Evolutionary conservation across 2,329 filamentous ascomycete species (phyloP), one percentile per base, ranked within the genome.

Genomic region (Nectriaceae sp.): DNA sequence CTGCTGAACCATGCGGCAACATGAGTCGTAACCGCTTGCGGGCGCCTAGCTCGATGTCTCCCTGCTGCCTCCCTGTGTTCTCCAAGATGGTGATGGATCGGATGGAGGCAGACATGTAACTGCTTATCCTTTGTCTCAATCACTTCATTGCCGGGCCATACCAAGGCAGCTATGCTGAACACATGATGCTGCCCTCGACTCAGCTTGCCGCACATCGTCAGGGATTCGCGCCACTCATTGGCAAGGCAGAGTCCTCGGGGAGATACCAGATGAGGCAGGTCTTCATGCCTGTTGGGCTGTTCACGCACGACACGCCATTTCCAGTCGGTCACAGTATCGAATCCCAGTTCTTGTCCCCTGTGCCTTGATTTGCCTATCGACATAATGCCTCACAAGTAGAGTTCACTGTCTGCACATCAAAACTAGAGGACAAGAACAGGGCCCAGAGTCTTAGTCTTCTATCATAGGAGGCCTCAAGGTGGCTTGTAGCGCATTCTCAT

Each of bases 191-290:
- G 8, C 42, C 45, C 38, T 46, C 38, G n/a, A 38, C 8, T 43
- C 42, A 35, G 20, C 37, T 53, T 50, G 21, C 42, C 15, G 29
- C 15, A 47, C 4, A 44, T 45, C 37, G 40, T 19, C 36, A 42
- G 26, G 37, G 47, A 31, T 45, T 39, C n/a, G 45, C 20, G 15
- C 11, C 29, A 42, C 48, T 46, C 15, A 35, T 4, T 47, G 41
- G 50, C n/a, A 53, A 45, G 50, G 44, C 46, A 52, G 46, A 42
- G 18, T 49, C 11, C 42, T 46, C 42, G 36, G n/a, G n/a, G 44
- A 40, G 39, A 41, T 41, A 6, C 46, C 40, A 49, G 8, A 44
- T 43, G 37, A 49, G 29, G 46, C 20, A 53, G 47, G 41, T 49
- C 24, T 5, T 47, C 13, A 36, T 44, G 18, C 47, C 15, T 42